These are phyloP conservation scores for Penicillium canescens DNA, from an alignment of 495 filamentous ascomycete species.

Conservation along the genomic window DNA sequence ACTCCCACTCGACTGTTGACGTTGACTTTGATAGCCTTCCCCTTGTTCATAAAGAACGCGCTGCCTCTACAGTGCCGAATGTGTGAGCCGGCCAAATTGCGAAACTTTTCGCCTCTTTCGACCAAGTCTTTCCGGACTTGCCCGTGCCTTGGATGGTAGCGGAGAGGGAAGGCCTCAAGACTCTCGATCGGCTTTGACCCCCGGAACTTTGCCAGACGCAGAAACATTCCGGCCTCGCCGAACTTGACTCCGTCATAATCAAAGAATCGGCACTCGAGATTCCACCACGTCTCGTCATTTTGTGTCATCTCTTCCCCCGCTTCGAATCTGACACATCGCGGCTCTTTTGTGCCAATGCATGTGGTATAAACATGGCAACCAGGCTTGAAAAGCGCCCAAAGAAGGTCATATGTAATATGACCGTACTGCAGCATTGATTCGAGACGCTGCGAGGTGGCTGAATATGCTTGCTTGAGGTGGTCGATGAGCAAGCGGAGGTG, in stretches of 20 bases:
- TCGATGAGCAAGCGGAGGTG: conserved; percentile 43
- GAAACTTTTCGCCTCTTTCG: conserved; percentile 29
- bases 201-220: conserved; percentile 28
- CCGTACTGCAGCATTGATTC: conserved; percentile 35
- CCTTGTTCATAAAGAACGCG: conserved; percentile 28
- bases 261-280: conserved; percentile 36
- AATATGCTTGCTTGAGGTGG: conserved; percentile 37
- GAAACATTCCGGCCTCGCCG: conserved; percentile 20
- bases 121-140: conserved; percentile 17
- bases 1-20: conserved; percentile 27
- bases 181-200: conserved; percentile 27
- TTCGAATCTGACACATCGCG: conserved; percentile 64
- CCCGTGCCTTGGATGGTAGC: conserved; percentile 20
- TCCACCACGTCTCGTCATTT: conserved; percentile 29
- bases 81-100: conserved; percentile 19
- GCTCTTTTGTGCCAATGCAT: conserved; percentile 41
- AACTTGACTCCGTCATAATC: conserved; percentile 30
- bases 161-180: conserved; percentile 31
- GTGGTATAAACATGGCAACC: conserved; percentile 26
- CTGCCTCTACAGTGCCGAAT: conserved; percentile 22
- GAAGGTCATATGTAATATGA: conserved; percentile 36
- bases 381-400: conserved; percentile 31
- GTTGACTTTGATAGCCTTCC: conserved; percentile 23
- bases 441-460: conserved; percentile 32
- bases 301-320: conserved; percentile 47